Conservation (phyloP, 2,329 filamentous ascomycete genomes). For the Colletotrichum sojae region DNA sequence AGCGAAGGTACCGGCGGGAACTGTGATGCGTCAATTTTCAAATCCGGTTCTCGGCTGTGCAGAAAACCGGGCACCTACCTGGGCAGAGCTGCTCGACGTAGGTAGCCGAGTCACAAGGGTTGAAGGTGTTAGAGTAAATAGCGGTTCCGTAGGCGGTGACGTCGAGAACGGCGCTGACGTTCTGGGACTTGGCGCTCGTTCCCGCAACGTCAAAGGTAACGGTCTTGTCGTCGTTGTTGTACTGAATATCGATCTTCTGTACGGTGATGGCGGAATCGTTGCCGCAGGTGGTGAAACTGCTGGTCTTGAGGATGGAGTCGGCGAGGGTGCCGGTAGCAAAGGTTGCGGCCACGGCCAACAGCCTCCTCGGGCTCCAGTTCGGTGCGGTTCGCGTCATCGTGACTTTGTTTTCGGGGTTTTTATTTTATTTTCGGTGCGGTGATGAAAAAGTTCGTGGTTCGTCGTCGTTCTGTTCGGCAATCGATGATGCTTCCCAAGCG, state of each 20-base stretch:
- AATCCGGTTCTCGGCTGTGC: constrained; percentile 3
- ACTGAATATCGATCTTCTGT: constrained; percentile 81
- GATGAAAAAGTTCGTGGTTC: constrained; percentile 23
- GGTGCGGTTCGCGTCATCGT: constrained; percentile 52
- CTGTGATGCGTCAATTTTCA: constrained; percentile 55
- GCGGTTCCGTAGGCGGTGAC: constrained; percentile 88
- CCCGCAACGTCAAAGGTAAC: constrained; percentile 89
- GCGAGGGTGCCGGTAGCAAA: constrained; percentile 68
- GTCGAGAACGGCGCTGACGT: constrained; percentile 82
- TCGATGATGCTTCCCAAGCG: constrained; percentile 27
- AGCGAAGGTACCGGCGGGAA: constrained; percentile 81
- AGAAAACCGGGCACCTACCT: constrained; percentile 63
- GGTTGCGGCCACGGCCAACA: constrained; percentile 53
- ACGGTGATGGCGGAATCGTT: constrained; percentile 71
- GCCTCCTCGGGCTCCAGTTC: constrained; percentile 48
- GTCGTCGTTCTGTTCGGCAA: constrained; percentile 30
- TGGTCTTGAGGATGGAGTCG: constrained; percentile 82
- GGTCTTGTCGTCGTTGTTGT: constrained; percentile 80
- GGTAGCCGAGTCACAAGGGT: constrained; percentile 81
- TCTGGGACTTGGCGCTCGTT: constrained; percentile 79
- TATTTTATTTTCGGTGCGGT: background rate
- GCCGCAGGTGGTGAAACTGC: constrained; percentile 82
- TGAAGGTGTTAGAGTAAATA: constrained; percentile 84
- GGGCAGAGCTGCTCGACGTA: constrained; percentile 85
- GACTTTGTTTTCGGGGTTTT: constrained; percentile 13